Evolutionary conservation across 2,329 filamentous ascomycete genomes (phyloP).

Genomic region (Decorospora gaudefroyi): DNA sequence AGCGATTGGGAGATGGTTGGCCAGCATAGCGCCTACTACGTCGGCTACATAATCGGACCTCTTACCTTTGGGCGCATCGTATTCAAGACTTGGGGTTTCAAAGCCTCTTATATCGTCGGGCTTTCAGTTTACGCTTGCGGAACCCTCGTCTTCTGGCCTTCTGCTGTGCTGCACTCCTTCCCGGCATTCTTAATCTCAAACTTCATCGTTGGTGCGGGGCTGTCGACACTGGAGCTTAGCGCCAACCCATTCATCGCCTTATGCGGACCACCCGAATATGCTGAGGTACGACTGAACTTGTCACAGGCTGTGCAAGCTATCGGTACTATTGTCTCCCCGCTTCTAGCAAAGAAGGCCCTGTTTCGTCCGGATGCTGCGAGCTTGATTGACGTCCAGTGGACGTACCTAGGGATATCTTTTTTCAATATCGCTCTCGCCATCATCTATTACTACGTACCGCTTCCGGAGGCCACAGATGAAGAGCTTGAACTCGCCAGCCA

Average conservation of each 20-base stretch:
- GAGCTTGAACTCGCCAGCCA: slow-evolving; percentile 62
- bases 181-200: slow-evolving; percentile 65
- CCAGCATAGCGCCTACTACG: slow-evolving; percentile 72
- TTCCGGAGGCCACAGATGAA: slow-evolving; percentile 65
- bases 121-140: slow-evolving; percentile 66
- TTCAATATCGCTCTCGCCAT: slow-evolving; percentile 64
- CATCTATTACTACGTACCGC: slow-evolving; percentile 63
- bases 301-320: slow-evolving; percentile 66
- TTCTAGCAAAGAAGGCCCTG: slow-evolving; percentile 63
- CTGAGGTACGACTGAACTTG: slow-evolving; percentile 63
- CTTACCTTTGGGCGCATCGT: slow-evolving; percentile 66
- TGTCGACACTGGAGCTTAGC: slow-evolving; percentile 64
- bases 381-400: slow-evolving; percentile 66
- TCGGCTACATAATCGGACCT: slow-evolving; percentile 71
- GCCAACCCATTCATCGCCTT: slow-evolving; percentile 67
- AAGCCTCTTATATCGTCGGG: slow-evolving; percentile 64
- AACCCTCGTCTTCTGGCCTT: slow-evolving; percentile 66
- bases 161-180: slow-evolving; percentile 65
- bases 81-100: slow-evolving; percentile 65
- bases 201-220: slow-evolving; percentile 64
- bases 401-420: slow-evolving; percentile 65
- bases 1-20: slow-evolving; percentile 66
- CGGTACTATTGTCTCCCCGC: slow-evolving; percentile 62
- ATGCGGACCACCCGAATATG: slow-evolving; percentile 64
- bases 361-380: slow-evolving; percentile 58